Conservation (phyloP, 2,329 filamentous ascomycete genomes). For the Pseudogymnoascus verrucosus region DNA sequence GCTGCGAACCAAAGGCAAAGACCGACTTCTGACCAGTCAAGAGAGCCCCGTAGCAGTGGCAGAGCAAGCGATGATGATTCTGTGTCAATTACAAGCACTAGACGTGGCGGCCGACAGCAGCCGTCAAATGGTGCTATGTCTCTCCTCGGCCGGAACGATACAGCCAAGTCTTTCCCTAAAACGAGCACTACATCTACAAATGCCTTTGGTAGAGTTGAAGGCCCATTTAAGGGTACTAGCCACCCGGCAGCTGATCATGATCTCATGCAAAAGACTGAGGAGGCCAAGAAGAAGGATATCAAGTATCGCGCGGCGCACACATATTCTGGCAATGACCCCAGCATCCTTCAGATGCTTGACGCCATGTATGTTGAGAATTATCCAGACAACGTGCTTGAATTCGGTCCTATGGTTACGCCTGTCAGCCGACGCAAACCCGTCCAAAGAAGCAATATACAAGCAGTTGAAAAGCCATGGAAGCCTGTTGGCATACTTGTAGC, state of each 20-base stretch:
- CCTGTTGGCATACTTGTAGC: slow-evolving; percentile 79
- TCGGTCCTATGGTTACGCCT: slow-evolving; percentile 74
- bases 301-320: slow-evolving; percentile 63
- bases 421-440: slow-evolving; percentile 47
- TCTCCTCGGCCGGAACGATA: slow-evolving; percentile 49
- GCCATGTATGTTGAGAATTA: slow-evolving; percentile 73
- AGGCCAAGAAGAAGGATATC: slow-evolving; percentile 29
- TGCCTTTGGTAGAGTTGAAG: slow-evolving; percentile 57
- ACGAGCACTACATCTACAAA: slow-evolving; percentile 52
- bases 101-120: slow-evolving; percentile 41
- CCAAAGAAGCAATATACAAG: slow-evolving; percentile 28
- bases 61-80: slow-evolving; percentile 27
- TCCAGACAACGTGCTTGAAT: slow-evolving; percentile 56
- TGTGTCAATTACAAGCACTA: slow-evolving; percentile 24
- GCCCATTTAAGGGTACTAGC: slow-evolving; percentile 30
- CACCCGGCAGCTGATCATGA: slow-evolving; percentile 31
- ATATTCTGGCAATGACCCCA: slow-evolving; percentile 72
- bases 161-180: slow-evolving; percentile 54
- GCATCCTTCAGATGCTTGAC: slow-evolving; percentile 65
- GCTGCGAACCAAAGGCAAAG: slow-evolving; percentile 14
- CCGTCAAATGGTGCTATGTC: slow-evolving; percentile 56
- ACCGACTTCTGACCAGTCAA: slow-evolving; percentile 13
- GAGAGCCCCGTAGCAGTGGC: slow-evolving; percentile 12
- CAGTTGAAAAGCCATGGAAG: slow-evolving; percentile 59
- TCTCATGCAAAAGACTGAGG: slow-evolving; percentile 29